Evolutionary conservation across 192 early-diverging fungal species (phyloP), one percentile per base, ranked within the genome.

Genomic region (Backusella psychrophila): DNA sequence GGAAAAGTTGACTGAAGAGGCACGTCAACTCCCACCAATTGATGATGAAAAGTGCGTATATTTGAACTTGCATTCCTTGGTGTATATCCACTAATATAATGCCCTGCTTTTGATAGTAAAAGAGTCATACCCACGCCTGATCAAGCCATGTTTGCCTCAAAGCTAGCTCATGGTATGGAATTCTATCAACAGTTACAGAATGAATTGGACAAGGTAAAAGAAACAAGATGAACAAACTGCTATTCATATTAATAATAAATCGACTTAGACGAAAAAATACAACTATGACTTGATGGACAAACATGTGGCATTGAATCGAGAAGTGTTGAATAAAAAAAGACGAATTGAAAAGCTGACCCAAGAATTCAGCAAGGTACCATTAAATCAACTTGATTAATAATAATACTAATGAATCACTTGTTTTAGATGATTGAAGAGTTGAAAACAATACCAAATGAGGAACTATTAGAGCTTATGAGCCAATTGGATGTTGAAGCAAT

Each of bases 1-100:
- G 35, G 75, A 76, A 38, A 12, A 71, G 38, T 31, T 59, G 6
- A 38, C 59, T 15, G 36, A 76, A 39, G 53, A 59, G 42, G 69
- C 75, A 14, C 39, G 59, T 14, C 21, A 49, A 17, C 8, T 39
- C 2, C 26, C 21, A 33, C 41, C 23, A 0, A 29, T 71, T 5
- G 33, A 12, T 0, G 11, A 41, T 44, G 11, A 41, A 71, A 41
- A 41, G 69, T 44, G 23, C 19, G 6, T 38, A 23, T 38, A n/a
- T 3, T 69, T 38, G 17, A 67, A 34, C 33, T 44, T 44, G 12
- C 14, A 4, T 15, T 44, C 12, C 1, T 14, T 14, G 14, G 42
- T 44, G 15, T 17, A 0, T 3, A 4, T 17, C 14, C 14, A 44
- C 14, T 44, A 39, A 39, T 33, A 39, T 3, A 38, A 11, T 31